Conservation (phyloP, 306 rosid species). For the Sophora flavescens region DNA sequence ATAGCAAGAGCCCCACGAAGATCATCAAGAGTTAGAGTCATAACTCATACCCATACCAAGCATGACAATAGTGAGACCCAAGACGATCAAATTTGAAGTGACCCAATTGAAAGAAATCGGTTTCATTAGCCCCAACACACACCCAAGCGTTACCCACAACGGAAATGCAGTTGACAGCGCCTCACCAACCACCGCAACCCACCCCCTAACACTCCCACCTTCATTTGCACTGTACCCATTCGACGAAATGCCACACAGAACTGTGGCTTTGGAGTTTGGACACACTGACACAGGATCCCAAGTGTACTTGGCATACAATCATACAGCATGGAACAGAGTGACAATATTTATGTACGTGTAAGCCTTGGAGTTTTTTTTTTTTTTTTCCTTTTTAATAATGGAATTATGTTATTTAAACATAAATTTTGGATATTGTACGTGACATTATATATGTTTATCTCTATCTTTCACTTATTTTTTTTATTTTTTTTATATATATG, state of each 20-base stretch:
- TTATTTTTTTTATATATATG: too few relatives aligned
- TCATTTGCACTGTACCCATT: slow-evolving; percentile 39
- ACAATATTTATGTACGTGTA: too few relatives aligned
- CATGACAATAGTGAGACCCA: slow-evolving; percentile 73
- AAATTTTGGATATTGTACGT: too few relatives aligned
- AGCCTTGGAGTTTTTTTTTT: too few relatives aligned
- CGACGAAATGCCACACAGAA: slow-evolving; percentile 72
- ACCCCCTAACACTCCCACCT: slow-evolving; percentile 58
- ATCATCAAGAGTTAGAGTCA: slow-evolving; percentile 87
- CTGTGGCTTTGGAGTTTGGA: neutral
- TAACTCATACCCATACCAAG: slow-evolving; percentile 99
- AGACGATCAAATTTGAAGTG: slow-evolving; percentile 61
- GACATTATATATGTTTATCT: too few relatives aligned
- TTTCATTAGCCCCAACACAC: slow-evolving; percentile 63
- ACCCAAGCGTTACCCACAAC: slow-evolving; percentile 82
- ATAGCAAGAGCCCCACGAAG: slow-evolving; percentile 78
- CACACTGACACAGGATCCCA: too few relatives aligned
- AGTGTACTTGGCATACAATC: too few relatives aligned
- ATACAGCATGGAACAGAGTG: too few relatives aligned
- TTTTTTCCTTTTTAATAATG: too few relatives aligned
- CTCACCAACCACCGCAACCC: slow-evolving; percentile 66
- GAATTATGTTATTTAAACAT: too few relatives aligned
- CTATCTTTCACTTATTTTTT: too few relatives aligned
- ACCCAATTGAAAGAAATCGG: slow-evolving; percentile 79
- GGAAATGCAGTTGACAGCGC: slow-evolving; percentile 76